These are phyloP conservation scores for Medicago ruthenica DNA, from an alignment of 306 rosid species.

Conservation along the genomic window DNA sequence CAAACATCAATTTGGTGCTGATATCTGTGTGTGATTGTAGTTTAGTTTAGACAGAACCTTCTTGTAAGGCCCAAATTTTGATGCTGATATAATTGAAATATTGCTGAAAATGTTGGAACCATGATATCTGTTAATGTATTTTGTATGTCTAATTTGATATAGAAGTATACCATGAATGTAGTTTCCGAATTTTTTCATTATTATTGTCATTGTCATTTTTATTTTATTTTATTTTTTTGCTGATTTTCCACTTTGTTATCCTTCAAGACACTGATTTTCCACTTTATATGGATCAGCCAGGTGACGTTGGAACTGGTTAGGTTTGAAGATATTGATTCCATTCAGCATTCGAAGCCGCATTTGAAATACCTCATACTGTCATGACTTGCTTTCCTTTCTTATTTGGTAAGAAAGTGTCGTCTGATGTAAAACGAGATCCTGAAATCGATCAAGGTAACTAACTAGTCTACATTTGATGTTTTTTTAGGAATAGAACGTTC, in stretches of 20 bases:
- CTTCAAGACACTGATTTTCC: constrained; percentile 28
- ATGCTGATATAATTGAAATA: background rate
- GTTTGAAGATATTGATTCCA: constrained; percentile 39
- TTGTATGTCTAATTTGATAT: constrained; percentile 6
- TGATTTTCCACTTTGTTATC: constrained; percentile 8
- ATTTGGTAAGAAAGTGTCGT: constrained; percentile 49
- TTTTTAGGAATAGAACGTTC: background rate
- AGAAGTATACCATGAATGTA: background rate
- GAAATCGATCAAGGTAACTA: constrained; percentile 68
- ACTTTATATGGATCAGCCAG: constrained; percentile 46
- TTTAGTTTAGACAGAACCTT: background rate
- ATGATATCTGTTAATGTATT: background rate
- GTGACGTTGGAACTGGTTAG: constrained; percentile 52
- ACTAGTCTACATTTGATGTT: constrained; percentile 2
- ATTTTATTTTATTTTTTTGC: constrained; percentile 18
- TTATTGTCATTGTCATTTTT: too few species aligned
- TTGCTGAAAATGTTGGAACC: constrained; percentile 5
- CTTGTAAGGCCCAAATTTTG: too few species aligned
- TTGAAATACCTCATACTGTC: constrained; percentile 37
- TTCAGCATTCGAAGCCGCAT: constrained; percentile 38
- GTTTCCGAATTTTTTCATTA: background rate
- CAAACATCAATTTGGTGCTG: background rate
- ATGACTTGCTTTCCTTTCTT: constrained; percentile 76
- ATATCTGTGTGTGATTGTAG: background rate
- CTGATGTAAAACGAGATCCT: constrained; percentile 39